Conservation (phyloP, 345 rosid species). For the Laguncularia racemosa region DNA sequence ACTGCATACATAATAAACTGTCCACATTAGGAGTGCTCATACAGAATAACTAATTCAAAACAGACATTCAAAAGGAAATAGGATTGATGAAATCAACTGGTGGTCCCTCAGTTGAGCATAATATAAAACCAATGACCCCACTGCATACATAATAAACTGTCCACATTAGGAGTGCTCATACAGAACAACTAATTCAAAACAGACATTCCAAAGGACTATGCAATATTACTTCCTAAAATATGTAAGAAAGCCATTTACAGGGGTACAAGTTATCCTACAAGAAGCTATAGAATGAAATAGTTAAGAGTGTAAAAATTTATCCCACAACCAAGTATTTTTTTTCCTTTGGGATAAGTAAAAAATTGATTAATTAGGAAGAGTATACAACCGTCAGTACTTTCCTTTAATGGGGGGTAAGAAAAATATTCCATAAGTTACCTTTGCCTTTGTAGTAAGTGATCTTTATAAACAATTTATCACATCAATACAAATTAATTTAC, state of each 20-base stretch:
- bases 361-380: too few relatives aligned
- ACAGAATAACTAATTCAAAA: background rate
- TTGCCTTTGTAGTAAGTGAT: too few relatives aligned
- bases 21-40: background rate
- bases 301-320: background rate
- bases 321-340: too few relatives aligned
- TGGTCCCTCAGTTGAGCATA: constrained; percentile 79
- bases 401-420: too few relatives aligned
- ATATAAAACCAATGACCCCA: constrained; percentile 81
- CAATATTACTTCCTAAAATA: background rate
- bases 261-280: background rate
- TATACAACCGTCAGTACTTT: too few relatives aligned
- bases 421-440: too few relatives aligned
- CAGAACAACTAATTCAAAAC: background rate
- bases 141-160: constrained; percentile 27
- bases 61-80: background rate
- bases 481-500: background rate
- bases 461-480: background rate
- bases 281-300: background rate
- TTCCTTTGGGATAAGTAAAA: background rate
- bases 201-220: background rate
- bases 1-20: constrained; percentile 27
- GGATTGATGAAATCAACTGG: constrained; percentile 78
- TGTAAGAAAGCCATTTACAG: background rate
- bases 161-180: background rate